Conservation (phyloP, 2,329 filamentous ascomycete species). For the Diplodia sapinea region DNA sequence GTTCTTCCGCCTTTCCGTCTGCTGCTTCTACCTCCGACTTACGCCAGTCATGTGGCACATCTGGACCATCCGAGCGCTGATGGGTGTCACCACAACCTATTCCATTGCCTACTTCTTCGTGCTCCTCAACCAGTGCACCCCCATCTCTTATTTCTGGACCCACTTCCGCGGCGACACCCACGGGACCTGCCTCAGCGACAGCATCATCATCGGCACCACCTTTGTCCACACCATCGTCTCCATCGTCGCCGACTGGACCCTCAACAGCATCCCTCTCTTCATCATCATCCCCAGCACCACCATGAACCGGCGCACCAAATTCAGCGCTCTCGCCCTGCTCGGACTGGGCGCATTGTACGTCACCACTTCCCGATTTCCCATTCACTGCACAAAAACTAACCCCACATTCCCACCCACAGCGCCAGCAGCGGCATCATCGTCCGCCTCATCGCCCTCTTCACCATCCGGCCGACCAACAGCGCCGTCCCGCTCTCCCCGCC, state of each 20-base stretch:
- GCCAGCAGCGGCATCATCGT: constrained; percentile 26
- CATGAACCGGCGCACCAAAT: constrained; percentile 18
- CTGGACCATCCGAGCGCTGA: constrained; percentile 12
- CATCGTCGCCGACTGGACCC: constrained; percentile 10
- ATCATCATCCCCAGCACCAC: constrained; percentile 18
- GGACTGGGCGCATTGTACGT: constrained; percentile 25
- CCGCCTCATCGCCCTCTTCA: constrained; percentile 23
- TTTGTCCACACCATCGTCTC: constrained; percentile 22
- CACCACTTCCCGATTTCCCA: neutral
- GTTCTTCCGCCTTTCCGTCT: constrained; percentile 27
- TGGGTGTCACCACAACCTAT: constrained; percentile 21
- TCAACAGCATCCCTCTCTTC: constrained; percentile 15
- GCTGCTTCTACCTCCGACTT: constrained; percentile 28
- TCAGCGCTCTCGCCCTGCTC: constrained; percentile 17
- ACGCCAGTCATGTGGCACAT: constrained; percentile 27
- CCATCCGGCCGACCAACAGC: constrained; percentile 17
- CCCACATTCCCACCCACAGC: neutral
- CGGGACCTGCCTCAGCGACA: constrained; percentile 10
- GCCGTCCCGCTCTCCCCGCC: constrained; percentile 27
- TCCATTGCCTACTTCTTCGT: constrained; percentile 26
- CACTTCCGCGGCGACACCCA: constrained; percentile 5
- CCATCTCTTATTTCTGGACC: constrained; percentile 24
- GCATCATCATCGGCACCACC: constrained; percentile 14
- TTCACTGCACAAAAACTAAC: no score
- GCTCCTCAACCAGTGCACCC: constrained; percentile 22